Evolutionary conservation across 768 basidiomycete species (phyloP), one percentile per base, ranked within the genome.

Genomic region (Mycena galopus): DNA sequence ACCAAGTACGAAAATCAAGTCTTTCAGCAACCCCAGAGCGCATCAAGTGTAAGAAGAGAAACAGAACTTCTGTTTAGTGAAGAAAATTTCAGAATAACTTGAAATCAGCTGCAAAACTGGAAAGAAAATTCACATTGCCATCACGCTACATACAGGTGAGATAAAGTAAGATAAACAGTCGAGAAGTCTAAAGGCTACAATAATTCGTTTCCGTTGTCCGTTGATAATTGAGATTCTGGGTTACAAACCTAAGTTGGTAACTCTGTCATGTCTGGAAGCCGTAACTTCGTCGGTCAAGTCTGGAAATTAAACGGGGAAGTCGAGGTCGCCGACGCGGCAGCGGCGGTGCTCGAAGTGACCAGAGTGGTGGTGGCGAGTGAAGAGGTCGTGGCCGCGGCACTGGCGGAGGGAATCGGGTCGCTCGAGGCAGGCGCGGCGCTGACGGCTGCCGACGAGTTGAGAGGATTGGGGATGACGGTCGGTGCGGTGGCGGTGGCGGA

Each of bases 241-340:
- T 47, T n/a, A 47, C 44, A 47, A 7, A 47, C 10, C 2, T 14
- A 17, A 29, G n/a, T n/a, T n/a, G n/a, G 39, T 39, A 14, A 16
- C 39, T 39, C 39, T 10, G 7, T 39, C n/a, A n/a, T n/a, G n/a
- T n/a, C n/a, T n/a, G n/a, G n/a, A n/a, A n/a, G n/a, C n/a, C n/a
- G n/a, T n/a, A n/a, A n/a, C n/a, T n/a, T n/a, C n/a, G n/a, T 37
- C 35, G 39, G 23, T 67, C 32, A 72, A 1, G 35, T 50, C 25
- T 72, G 44, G 55, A 72, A 72, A 35, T 72, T 30, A 19, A 72
- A 72, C 9, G 71, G 71, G 21, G 71, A 72, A 1, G 32, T 37
- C 25, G 53, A 37, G 4, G 63, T 65, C 11, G 69, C 3, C 19
- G 55, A 9, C 5, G 57, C n/a, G 3, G 58, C 51, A 10, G 58